Evolutionary conservation across 2,329 filamentous ascomycete species (phyloP), one percentile per base, ranked within the genome.

Genomic region (Paramyrothecium sp.): DNA sequence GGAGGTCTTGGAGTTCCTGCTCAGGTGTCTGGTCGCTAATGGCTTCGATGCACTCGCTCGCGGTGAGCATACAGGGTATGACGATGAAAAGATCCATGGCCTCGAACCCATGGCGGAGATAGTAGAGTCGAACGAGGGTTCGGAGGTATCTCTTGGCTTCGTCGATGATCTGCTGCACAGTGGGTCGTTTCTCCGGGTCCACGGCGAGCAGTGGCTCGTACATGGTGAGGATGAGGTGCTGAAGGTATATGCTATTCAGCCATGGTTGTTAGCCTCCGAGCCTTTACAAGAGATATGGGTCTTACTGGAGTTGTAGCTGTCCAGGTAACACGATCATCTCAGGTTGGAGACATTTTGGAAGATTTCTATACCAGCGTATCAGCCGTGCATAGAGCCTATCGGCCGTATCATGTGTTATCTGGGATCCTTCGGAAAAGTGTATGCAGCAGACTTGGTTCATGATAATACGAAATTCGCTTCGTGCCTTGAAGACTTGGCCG

Each of bases 271-370:
- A 0, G 47, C 23, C 19, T 44, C 13, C 3, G 2, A 7, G 30
- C 4, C 5, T 21, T 7, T 49, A 21, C 3, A 33, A 19, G 22
- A 12, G n/a, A n/a, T 38, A n/a, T 7, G 48, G 16, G 16, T 61
- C 73, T 64, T 59, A 75, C 72, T 76, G 73, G 41, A 74, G 55
- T 26, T 72, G 70, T 2, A 76, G 50, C 21, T 76, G 73, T 1
- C 63, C 66, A 5, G 74, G 73, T 17, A 73, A 59, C 0, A 66
- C 70, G 2, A 75, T 71, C 1, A 60, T 58, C 21, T 52, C 64
- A 7, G 74, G 63, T n/a, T 54, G 51, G 0, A 76, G 58, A 3
- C 63, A 58, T 4, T 34, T 51, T 2, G 70, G 66, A 5, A 75
- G 54, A 33, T 7, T 46, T 1, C 57, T 47, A 38, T 68, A 71